A percentile compares a stretch with the other conserved stretches of the same genome.
Evolutionary conservation across 2,329 filamentous ascomycete species (phyloP).

Genomic region (Curvularia hawaiiensis): DNA sequence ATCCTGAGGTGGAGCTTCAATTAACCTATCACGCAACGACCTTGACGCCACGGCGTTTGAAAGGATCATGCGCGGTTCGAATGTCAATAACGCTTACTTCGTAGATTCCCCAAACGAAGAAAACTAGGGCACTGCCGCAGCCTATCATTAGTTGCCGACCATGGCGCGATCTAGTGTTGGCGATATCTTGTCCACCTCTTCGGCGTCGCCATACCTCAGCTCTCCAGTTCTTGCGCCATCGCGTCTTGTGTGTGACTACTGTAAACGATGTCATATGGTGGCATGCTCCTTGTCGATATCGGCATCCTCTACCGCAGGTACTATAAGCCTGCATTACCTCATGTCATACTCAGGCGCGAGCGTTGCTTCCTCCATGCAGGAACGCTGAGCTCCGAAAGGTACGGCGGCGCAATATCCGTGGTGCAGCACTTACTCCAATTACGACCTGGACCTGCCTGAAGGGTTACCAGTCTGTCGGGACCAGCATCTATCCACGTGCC

Average conservation of each 20-base stretch:
- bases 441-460: neutral
- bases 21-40: conserved; percentile 1
- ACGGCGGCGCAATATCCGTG: neutral
- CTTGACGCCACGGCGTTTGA: conserved; percentile 19
- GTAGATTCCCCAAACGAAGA: conserved; percentile 7
- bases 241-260: neutral
- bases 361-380: conserved; percentile 8
- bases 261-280: neutral
- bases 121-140: conserved; percentile 4
- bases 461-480: conserved; percentile 4
- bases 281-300: conserved; percentile 7
- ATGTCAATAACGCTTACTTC: conserved; percentile 13
- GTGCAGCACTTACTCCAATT: neutral
- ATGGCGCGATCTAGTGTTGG: conserved; percentile 5
- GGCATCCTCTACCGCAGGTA: conserved; percentile 1
- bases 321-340: conserved; percentile 3
- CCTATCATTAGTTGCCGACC: conserved; percentile 13
- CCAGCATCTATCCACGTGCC: conserved; percentile 14
- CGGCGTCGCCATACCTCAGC: neutral
- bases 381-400: conserved; percentile 1
- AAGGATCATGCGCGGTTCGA: conserved; percentile 10
- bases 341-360: conserved; percentile 2
- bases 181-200: conserved; percentile 1
- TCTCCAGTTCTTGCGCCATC: conserved; percentile 2
- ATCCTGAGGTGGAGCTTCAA: neutral